Base-by-base conservation (phyloP, 345 rosid genomes). In the Sisymbrium irio region DNA sequence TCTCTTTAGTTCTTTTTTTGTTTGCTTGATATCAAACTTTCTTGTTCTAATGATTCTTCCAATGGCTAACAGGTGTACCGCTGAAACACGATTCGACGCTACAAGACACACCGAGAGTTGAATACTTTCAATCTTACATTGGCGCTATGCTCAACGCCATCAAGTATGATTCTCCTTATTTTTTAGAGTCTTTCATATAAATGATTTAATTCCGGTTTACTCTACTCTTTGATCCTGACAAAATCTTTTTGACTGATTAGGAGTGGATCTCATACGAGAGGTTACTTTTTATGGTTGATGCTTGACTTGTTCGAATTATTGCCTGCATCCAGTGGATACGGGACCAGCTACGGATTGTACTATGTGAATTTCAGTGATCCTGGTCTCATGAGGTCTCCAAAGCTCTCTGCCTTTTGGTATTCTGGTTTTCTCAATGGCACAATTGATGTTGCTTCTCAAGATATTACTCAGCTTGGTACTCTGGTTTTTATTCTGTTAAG, bases 221-320 rank as follows among this genome's bases (percentile, higher is more conserved):
- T 54, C 51, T 54, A 44, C 7, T 53, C 53, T 58, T n/a, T 54
- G 47, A 20, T 11, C 41, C 46, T 54, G 15, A 54, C 17, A 13
- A 25, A 22, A 53, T 13, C 17, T 53, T 15, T 42, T 57, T n/a
- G 51, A 40, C 20, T 37, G 39, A 22, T 42, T 20, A 82, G 89
- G 82, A 82, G 78, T 69, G 89, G 89, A 61, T 83, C 86, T 6
- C 73, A 84, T 61, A 78, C 70, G 7, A 82, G 83, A 77, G 87
- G 85, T 1, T 87, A 87, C 71, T 80, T 85, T 35, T 10, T 71
- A 35, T 83, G 91, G 91, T 82, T 89, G 3, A 64, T 84, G 66
- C n/a, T 86, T 12, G 88, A 83, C 35, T 46, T 83, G 15, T 76
- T 72, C 22, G 86, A 87, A 70, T 25, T 85, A 32, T 1, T 79